phyloP scores from a whole-genome alignment of 2,329 filamentous ascomycete genomes.

The Paecilomyces dactylethromorphus region DNA sequence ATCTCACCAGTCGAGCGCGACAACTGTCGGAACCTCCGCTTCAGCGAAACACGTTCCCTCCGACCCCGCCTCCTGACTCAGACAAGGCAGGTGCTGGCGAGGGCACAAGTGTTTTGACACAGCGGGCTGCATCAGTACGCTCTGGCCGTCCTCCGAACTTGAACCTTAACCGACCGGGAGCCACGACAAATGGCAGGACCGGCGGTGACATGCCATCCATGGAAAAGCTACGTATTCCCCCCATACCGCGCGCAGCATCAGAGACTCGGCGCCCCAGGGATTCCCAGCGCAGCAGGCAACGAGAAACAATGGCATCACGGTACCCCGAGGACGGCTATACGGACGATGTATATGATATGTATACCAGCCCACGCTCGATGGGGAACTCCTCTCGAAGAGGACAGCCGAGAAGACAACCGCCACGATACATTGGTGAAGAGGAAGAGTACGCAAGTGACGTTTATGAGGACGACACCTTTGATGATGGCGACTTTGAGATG shows the following conservation, averaged over 20 bases:
- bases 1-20: conserved; percentile 64
- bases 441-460: conserved; percentile 66
- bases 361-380: conserved; percentile 49
- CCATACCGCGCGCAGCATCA: conserved; percentile 45
- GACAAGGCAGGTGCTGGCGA: conserved; percentile 49
- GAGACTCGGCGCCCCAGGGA: conserved; percentile 40
- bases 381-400: conserved; percentile 34
- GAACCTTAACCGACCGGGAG: conserved; percentile 29
- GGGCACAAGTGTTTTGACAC: conserved; percentile 26
- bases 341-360: conserved; percentile 57
- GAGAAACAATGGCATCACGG: conserved; percentile 26
- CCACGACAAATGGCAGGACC: conserved; percentile 26
- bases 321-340: conserved; percentile 31
- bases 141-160: conserved; percentile 41
- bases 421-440: conserved; percentile 71
- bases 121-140: conserved; percentile 44
- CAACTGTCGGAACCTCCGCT: conserved; percentile 81
- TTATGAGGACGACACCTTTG: conserved; percentile 62
- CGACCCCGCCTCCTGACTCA: conserved; percentile 93
- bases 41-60: conserved; percentile 79
- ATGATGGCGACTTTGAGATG: conserved; percentile 77
- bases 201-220: conserved; percentile 15
- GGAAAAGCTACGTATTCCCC: conserved; percentile 40
- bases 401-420: conserved; percentile 33
- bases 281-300: conserved; percentile 18